These are phyloP conservation scores for Lachancea waltii DNA, from an alignment of 805 yeast species.

Conservation along the genomic window DNA sequence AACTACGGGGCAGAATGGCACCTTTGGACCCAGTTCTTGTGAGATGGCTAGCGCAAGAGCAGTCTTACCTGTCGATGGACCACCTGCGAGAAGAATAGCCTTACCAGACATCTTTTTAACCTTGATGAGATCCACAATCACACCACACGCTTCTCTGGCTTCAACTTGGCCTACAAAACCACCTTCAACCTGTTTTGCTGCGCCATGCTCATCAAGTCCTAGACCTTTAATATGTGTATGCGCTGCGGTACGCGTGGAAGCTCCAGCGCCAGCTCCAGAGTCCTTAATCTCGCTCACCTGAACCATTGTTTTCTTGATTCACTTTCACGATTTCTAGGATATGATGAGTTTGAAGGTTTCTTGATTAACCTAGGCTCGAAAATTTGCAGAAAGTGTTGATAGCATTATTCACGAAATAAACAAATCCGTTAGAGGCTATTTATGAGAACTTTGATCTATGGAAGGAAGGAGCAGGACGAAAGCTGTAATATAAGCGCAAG, in stretches of 20 bases:
- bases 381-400: constrained; percentile 3
- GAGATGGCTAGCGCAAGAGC: constrained; percentile 94
- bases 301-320: constrained; percentile 65
- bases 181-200: constrained; percentile 77
- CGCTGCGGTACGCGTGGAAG: constrained; percentile 67
- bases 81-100: constrained; percentile 93
- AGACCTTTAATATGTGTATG: constrained; percentile 95
- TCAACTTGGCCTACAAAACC: constrained; percentile 73
- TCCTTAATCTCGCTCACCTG: constrained; percentile 74
- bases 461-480: too few relatives aligned
- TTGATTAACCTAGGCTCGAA: neutral
- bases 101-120: constrained; percentile 90
- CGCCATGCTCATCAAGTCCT: constrained; percentile 86
- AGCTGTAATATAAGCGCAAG: too few relatives aligned
- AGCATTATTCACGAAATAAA: constrained; percentile 1
- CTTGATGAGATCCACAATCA: constrained; percentile 87
- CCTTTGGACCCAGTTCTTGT: constrained; percentile 93
- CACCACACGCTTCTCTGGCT: constrained; percentile 89
- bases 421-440: neutral
- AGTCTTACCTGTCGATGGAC: constrained; percentile 98
- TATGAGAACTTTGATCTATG: constrained; percentile 1
- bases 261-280: constrained; percentile 26
- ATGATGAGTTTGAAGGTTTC: neutral
- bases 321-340: too few relatives aligned
- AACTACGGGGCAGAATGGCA: constrained; percentile 95